Conservation (phyloP, 2,329 filamentous ascomycete species). For the Colletotrichum salicis region DNA sequence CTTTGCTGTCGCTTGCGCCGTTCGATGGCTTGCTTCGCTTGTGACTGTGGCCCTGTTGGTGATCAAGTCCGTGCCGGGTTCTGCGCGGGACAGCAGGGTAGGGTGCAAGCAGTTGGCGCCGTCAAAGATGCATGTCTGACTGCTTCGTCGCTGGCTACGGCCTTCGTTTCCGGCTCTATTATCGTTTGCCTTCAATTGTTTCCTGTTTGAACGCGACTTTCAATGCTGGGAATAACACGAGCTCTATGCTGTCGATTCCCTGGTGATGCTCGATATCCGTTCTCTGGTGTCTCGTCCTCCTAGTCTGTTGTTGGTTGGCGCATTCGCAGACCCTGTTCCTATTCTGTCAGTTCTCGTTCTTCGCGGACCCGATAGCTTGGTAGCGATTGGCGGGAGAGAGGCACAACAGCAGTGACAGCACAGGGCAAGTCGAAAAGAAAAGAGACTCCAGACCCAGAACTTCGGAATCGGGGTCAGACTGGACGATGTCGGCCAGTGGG, state of each 20-base stretch:
- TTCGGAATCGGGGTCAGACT: slow-evolving; percentile 6
- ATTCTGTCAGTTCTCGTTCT: slow-evolving; percentile 18
- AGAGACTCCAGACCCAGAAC: not conserved
- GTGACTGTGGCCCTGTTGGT: not conserved
- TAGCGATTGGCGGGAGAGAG: slow-evolving; percentile 6
- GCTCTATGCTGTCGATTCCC: no score
- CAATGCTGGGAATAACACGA: not conserved
- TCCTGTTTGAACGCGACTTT: no score
- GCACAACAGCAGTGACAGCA: slow-evolving; percentile 2
- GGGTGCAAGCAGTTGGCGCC: not conserved
- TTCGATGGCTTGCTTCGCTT: not conserved
- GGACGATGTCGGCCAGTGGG: not conserved
- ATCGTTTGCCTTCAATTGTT: not conserved
- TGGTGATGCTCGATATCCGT: not conserved
- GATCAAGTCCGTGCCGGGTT: not conserved
- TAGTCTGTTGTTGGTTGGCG: not conserved
- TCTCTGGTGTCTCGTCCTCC: not conserved
- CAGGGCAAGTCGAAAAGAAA: not conserved
- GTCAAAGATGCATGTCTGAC: slow-evolving; percentile 13
- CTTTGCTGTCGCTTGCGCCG: slow-evolving; percentile 6
- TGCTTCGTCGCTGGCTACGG: not conserved
- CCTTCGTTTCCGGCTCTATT: not conserved
- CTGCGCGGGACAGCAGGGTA: not conserved
- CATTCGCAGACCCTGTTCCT: not conserved
- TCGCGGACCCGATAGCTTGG: slow-evolving; percentile 23